A percentile compares a stretch with the other conserved stretches of the same genome.
Evolutionary conservation across 805 yeast species (phyloP).

Genomic region (Saccharomycopsis olivae): DNA sequence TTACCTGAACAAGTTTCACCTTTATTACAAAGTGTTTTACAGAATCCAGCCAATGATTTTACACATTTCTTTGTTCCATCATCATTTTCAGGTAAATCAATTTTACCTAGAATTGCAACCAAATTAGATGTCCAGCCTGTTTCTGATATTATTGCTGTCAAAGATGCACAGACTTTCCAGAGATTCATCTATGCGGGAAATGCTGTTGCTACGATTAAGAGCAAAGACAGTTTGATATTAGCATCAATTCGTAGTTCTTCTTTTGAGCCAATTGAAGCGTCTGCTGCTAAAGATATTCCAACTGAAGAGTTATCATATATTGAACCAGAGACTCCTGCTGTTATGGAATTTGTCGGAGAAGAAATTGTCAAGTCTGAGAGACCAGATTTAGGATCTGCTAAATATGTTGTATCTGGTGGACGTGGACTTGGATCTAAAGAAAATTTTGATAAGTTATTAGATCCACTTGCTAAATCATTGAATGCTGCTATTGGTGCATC

Average conservation of each 20-base stretch:
- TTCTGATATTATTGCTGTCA: conserved; percentile 67
- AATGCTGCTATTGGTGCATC: conserved; percentile 96
- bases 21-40: conserved; percentile 35
- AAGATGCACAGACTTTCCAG: conserved; percentile 59
- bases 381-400: conserved; percentile 84
- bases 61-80: conserved; percentile 74
- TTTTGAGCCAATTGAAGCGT: conserved; percentile 36
- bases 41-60: conserved; percentile 27
- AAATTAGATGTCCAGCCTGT: conserved; percentile 78
- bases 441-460: conserved; percentile 63
- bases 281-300: conserved; percentile 30
- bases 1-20: conserved; percentile 79
- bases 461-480: conserved; percentile 75
- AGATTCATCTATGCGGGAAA: conserved; percentile 97
- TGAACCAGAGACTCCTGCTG: conserved; percentile 26
- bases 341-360: conserved; percentile 64
- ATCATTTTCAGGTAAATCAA: conserved; percentile 78
- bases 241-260: conserved; percentile 82
- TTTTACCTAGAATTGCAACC: conserved; percentile 83
- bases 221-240: conserved; percentile 53
- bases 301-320: conserved; percentile 37
- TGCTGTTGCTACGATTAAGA: conserved; percentile 71
- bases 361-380: conserved; percentile 67
- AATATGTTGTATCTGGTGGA: conserved; percentile 82
- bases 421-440: conserved; percentile 88